Evolutionary conservation across 1,284 basidiomycete genomes (phyloP), one percentile per base, ranked within the genome.

Genomic region (Malassezia nana): DNA sequence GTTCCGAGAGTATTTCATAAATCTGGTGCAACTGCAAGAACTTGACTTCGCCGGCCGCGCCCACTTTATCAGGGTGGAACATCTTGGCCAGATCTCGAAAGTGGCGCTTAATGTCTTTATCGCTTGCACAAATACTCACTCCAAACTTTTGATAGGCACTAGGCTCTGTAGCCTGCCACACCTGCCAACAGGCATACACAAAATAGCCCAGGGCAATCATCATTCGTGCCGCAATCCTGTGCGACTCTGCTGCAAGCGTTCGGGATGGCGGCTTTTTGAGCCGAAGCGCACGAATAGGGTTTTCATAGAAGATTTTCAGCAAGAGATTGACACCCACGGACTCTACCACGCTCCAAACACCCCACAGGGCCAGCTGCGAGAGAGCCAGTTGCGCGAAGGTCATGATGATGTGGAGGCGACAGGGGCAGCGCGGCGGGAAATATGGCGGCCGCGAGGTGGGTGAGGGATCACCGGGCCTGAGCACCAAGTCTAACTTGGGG

Each of bases 41-140:
- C 10, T 20, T 16, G 22, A 15, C 35, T 24, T 46, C 49, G 12
- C 45, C 24, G n/a, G 30, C 38, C 6, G 6, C 10, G 4, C 54
- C 54, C 6, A 43, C 46, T 40, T 56, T 56, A 32, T 56, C 54
- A 1, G 54, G 54, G 20, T 56, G 54, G 30, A 46, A 47, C 6
- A 56, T 18, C 32, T 40, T 35, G 12, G 54, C 54, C 6, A 46
- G 22, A 5, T 51, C 18, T 9, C 54, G 48, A 24, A 41, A 56
- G 7, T 39, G 39, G 2, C 43, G 42, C 35, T 51, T 50, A n/a
- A 56, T 50, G 1, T 38, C 26, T 5, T n/a, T 24, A 2, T 51
- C 54, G 13, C 6, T 35, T 2, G 54, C 48, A 5, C 10, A 20
- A 4, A 28, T 18, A 20, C 15, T 9, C 6, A 51, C n/a, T 12